Evolutionary conservation across 169 alveolate species (phyloP).

Genomic region (Hepatocystis sp.): DNA sequence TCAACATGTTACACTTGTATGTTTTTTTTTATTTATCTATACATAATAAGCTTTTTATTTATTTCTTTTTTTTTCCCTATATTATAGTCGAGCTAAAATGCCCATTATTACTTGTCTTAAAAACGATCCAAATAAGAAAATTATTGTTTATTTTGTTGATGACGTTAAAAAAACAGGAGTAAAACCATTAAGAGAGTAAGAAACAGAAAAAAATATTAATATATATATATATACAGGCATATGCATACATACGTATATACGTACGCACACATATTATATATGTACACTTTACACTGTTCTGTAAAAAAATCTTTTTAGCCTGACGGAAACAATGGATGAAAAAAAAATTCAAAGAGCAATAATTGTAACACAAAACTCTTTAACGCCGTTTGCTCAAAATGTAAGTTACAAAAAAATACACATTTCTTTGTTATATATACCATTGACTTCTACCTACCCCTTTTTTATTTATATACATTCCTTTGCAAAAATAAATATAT

Average conservation of each 20-base stretch:
- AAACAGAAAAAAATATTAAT: slow-evolving; percentile 7
- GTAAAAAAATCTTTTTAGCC: slow-evolving; percentile 75
- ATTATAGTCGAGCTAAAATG: slow-evolving; percentile 88
- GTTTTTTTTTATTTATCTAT: too few species aligned
- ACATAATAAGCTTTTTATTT: too few species aligned
- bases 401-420: slow-evolving; percentile 63
- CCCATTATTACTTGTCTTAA: slow-evolving; percentile 88
- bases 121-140: slow-evolving; percentile 87
- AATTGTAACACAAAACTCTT: slow-evolving; percentile 91
- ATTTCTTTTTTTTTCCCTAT: slow-evolving; percentile 7
- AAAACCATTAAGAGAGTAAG: slow-evolving; percentile 93
- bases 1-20: too few species aligned
- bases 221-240: not conserved
- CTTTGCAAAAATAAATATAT: not conserved
- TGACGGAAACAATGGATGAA: slow-evolving; percentile 94
- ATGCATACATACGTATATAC: not conserved
- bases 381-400: slow-evolving; percentile 94
- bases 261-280: not conserved
- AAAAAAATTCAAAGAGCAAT: slow-evolving; percentile 93
- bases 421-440: slow-evolving; percentile 3
- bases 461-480: slow-evolving; percentile 2
- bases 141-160: slow-evolving; percentile 93
- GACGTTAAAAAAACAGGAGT: slow-evolving; percentile 95
- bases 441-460: slow-evolving; percentile 12
- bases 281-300: not conserved